A percentile compares a stretch with the other conserved stretches of the same genome.
These are phyloP conservation scores for Colletotrichum lentis DNA, from an alignment of 2,329 filamentous ascomycete genomes.

Conservation along the genomic window DNA sequence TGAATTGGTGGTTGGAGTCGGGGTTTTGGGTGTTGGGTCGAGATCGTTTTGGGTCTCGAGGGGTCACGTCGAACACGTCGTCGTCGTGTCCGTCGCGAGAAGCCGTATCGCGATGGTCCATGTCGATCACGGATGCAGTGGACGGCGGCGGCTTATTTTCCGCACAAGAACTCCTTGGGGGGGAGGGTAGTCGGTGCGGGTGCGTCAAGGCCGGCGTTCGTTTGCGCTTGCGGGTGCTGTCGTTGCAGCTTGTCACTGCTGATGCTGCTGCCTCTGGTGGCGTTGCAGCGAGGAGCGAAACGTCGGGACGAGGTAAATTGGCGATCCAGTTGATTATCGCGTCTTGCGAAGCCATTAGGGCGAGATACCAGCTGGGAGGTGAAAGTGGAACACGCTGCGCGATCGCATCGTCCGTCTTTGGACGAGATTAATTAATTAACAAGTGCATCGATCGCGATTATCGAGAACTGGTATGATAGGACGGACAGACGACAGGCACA, in stretches of 20 bases:
- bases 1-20: not conserved
- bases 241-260: not conserved
- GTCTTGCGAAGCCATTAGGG: not conserved
- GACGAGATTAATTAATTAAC: no score
- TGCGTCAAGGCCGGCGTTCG: not conserved
- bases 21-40: not conserved
- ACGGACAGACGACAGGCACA: no score
- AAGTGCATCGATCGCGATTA: no score
- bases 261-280: not conserved
- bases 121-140: not conserved
- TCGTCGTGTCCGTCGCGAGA: not conserved
- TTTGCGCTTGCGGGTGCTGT: conserved; percentile 1
- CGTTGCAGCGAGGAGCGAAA: not conserved
- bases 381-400: not conserved
- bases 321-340: conserved; percentile 3
- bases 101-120: not conserved
- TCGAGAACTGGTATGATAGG: no score
- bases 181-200: not conserved
- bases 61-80: not conserved
- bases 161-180: not conserved
- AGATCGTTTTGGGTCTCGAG: not conserved
- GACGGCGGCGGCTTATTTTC: not conserved
- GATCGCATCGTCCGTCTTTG: no score
- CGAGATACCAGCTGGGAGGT: not conserved
- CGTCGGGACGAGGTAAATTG: not conserved